Evolutionary conservation across 202 grass and related monocot species (phyloP), one percentile per base, ranked within the genome.

Genomic region (Zizania palustris): DNA sequence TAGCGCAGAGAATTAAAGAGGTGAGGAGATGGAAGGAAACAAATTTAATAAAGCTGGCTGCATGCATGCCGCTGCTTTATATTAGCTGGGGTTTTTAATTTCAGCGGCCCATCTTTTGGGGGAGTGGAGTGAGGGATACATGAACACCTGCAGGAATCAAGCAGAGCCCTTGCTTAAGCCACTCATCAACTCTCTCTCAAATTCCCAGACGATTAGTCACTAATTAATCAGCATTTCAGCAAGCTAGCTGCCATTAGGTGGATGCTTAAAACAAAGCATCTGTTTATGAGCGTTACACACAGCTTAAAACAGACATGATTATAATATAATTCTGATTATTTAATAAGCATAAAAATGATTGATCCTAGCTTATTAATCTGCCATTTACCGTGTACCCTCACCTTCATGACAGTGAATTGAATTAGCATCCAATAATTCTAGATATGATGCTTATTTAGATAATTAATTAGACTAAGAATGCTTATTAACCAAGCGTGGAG

Each of bases 71-170:
- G n/a, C 62, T 60, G 55, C 41, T 60, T 46, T 60, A n/a, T n/a
- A n/a, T n/a, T n/a, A 33, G 28, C 3, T 15, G 11, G 11, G 39
- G 2, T 15, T 38, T 35, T 80, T 50, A 67, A 45, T 80, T 50
- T 61, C 34, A 79, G 34, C n/a, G 5, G 56, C 50, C 40, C 51
- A 65, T 84, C 60, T 85, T 73, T 79, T 28, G 63, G 90, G 20
- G 18, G 6, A 15, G 9, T 33, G 50, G 37, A 55, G 16, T 43
- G 44, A 79, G 46, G 57, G 1, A 35, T 42, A 64, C 77, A 55
- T 62, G 38, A 65, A 36, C 11, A 80, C 35, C 60, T 74, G 49
- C 70, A 63, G 68, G 76, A 73, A 81, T 71, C 14, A 62, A 66
- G 75, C 79, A 64, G 44, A 51, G 12, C 22, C 39, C 12, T 59